These are phyloP conservation scores for Colletotrichum sp. DNA, from an alignment of 2,329 filamentous ascomycete species.

Conservation along the genomic window DNA sequence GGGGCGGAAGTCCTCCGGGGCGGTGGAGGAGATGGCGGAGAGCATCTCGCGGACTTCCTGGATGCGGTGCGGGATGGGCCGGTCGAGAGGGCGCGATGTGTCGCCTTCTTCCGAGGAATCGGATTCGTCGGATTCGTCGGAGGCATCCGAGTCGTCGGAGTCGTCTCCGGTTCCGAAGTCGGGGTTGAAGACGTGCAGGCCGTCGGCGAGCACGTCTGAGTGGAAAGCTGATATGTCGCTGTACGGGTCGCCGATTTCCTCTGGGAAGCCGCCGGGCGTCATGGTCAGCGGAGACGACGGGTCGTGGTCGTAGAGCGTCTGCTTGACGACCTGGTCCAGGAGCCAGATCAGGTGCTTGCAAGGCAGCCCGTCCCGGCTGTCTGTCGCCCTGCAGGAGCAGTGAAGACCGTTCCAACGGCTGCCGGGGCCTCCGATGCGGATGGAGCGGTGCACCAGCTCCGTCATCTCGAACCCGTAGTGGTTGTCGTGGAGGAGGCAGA, in stretches of 20 bases:
- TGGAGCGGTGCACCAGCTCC: conserved; percentile 56
- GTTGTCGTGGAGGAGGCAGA: conserved; percentile 50
- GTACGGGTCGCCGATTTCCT: conserved; percentile 54
- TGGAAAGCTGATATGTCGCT: conserved; percentile 53
- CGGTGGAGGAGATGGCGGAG: conserved; percentile 37
- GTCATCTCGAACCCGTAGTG: conserved; percentile 62
- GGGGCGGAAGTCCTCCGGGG: conserved; percentile 47
- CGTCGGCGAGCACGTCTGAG: conserved; percentile 55
- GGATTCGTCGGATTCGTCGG: conserved; percentile 31
- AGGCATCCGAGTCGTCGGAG: conserved; percentile 29
- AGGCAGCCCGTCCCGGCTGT: conserved; percentile 30
- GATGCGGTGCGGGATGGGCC: conserved; percentile 40
- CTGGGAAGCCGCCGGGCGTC: conserved; percentile 45
- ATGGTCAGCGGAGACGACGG: conserved; percentile 44
- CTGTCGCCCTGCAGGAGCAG: conserved; percentile 48
- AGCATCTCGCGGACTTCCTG: conserved; percentile 57
- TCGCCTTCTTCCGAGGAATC: conserved; percentile 3
- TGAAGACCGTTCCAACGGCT: conserved; percentile 44
- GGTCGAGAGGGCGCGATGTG: conserved; percentile 12
- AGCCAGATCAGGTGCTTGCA: conserved; percentile 61
- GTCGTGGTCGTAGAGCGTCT: conserved; percentile 47
- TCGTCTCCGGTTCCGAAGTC: conserved; percentile 22
- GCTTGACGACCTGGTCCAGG: conserved; percentile 55
- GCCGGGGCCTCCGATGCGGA: conserved; percentile 49
- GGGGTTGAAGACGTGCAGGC: conserved; percentile 45